Evolutionary conservation across 306 rosid species (phyloP).

Genomic region (Acacia melanoxylon): DNA sequence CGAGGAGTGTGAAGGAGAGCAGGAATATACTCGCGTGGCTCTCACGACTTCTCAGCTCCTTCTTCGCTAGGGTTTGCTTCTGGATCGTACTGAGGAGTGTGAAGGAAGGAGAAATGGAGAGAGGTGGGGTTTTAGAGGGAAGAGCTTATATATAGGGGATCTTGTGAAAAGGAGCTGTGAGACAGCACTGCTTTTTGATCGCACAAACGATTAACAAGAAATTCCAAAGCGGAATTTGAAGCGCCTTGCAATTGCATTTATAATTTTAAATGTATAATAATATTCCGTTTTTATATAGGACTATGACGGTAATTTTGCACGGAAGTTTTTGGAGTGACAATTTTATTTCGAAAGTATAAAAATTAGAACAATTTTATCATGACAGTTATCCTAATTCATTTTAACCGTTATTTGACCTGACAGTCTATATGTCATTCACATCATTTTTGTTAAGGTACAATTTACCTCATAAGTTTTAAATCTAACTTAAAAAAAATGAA

Average conservation of each 20-base stretch:
- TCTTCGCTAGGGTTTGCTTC: slow-evolving; percentile 51
- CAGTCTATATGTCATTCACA: too few species aligned
- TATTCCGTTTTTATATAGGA: too few species aligned
- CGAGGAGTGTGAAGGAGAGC: slow-evolving; percentile 33
- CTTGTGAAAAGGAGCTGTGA: not conserved
- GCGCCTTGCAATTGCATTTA: not conserved
- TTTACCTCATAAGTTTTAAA: too few species aligned
- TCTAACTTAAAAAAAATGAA: too few species aligned
- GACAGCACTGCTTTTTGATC: not conserved
- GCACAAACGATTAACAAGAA: not conserved
- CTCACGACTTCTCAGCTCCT: slow-evolving; percentile 42
- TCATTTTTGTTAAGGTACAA: too few species aligned
- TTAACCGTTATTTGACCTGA: too few species aligned
- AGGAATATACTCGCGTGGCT: slow-evolving; percentile 5
- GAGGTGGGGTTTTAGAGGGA: not conserved
- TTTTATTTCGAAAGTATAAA: too few species aligned
- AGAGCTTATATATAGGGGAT: not conserved
- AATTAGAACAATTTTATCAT: too few species aligned
- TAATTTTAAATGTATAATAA: too few species aligned
- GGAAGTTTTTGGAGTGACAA: too few species aligned
- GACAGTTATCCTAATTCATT: too few species aligned
- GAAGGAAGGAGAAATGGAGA: slow-evolving; percentile 24
- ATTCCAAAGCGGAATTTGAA: not conserved
- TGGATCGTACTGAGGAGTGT: slow-evolving; percentile 52
- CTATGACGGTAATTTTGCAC: too few species aligned